Base-by-base conservation (phyloP, 768 basidiomycete genomes). In the Russula sp. region DNA sequence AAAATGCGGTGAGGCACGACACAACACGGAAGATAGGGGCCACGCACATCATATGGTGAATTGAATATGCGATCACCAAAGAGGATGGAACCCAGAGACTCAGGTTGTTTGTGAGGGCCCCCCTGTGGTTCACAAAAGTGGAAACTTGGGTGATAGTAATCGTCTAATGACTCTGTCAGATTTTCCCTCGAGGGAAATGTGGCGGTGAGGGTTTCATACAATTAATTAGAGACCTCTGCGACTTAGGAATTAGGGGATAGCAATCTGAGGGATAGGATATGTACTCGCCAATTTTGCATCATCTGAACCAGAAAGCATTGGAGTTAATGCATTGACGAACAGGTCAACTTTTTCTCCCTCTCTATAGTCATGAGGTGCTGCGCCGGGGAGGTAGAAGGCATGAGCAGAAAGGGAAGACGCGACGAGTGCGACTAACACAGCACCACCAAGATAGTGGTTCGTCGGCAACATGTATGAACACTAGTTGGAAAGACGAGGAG, bases 31-130 rank as follows among this genome's bases (percentile, higher is more conserved):
- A 34, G 29, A 25, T 62, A n/a, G 18, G 20, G 42, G 22, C 22
- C 47, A 76, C 86, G 58, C 64, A 93, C 90, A 66, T 94, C 83
- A 70, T 93, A 98, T 2, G 87, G 90, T 3, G 92, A 92, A 69
- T 87, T 85, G 73, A 93, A 91, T 67, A 98, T 93, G 65, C 96
- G 81, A 77, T 98, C 96, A 16, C 96, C 96, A 67, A 97, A 97
- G n/a, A 98, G 76, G 68, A 98, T 94, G 18, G 91, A 91, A 7
- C 96, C 96, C 32, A 98, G 76, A 1, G 86, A 88, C 73, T 95
- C 94, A 3, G 92, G 88, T 70, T 86, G 85, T 67, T 82, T 83
- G 70, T 83, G 73, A 22, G 85, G 80, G 10, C 92, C 94, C 20
- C 76, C 86, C 45, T 79, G 74, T 29, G 96, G 96, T 60, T 82